Evolutionary conservation across 2,329 filamentous ascomycete species (phyloP), one percentile per base, ranked within the genome.

Genomic region (Nannizziopsis arthrosporioides): DNA sequence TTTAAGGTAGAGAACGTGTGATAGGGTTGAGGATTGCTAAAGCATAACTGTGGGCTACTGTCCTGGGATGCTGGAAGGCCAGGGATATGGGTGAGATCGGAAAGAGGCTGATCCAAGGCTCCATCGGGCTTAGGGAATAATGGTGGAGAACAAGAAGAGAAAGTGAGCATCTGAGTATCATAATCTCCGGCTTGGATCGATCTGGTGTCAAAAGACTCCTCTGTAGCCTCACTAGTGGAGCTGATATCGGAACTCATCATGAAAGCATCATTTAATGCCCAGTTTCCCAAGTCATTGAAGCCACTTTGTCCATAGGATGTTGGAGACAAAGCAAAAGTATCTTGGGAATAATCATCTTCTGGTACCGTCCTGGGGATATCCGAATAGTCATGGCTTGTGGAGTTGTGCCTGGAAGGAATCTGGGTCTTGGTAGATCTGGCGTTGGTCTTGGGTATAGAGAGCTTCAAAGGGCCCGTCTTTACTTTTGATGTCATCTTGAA

Each of bases 281-380:
- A 69, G 44, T 63, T 57, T 54, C 62, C 63, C 49, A 68, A 56
- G 37, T 64, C 65, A 54, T 61, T 60, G 51, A 61, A 51, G 36
- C 53, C 61, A 56, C 55, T 56, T 58, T 61, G 51, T 58, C 57
- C 48, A 62, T 59, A 56, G 31, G 54, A 49, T 3, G 57, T 65
- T 55, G 66, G 67, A 59, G 63, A 66, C 52, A 68, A 61, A 51
- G 66, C 66, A 54, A 66, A 66, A 53, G 55, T 65, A 57, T 65
- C 63, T 57, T 61, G 64, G 47, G 63, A 64, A 52, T 67, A 58
- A 50, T 69, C 66, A 65, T 68, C 63, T 66, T 68, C 66, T 61
- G 66, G 65, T 59, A 60, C 48, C 54, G 58, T 57, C 58, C 61
- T 63, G 54, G 66, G 62, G 57, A 66, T 59, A 56, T 63, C 64